A percentile compares a stretch with the other conserved stretches of the same genome.
Evolutionary conservation across 164 flowering plant species (phyloP).

Genomic region (Santalum album): DNA sequence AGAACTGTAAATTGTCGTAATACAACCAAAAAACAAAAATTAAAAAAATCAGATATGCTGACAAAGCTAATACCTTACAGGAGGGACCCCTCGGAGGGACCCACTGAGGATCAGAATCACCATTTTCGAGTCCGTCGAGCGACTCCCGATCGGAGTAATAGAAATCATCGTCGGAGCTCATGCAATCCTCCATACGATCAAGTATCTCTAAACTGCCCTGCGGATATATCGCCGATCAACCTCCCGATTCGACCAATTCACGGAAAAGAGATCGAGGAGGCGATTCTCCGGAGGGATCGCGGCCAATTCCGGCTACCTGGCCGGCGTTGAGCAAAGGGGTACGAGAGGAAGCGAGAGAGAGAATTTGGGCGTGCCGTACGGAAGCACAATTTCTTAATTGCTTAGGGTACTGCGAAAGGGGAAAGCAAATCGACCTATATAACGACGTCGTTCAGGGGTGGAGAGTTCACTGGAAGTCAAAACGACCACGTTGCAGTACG

Average conservation of each 20-base stretch:
- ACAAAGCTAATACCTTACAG: constrained; percentile 27
- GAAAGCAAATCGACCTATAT: no score
- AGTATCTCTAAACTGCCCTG: no score
- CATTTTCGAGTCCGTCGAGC: constrained; percentile 45
- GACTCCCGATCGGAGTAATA: constrained; percentile 50
- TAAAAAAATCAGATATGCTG: no score
- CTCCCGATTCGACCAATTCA: no score
- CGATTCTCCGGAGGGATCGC: constrained; percentile 6
- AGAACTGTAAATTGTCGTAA: neutral
- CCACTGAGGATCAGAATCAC: constrained; percentile 30
- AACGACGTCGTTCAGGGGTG: neutral
- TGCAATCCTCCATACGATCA: constrained; percentile 29
- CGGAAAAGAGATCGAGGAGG: neutral
- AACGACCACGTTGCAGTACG: neutral
- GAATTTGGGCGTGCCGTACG: neutral
- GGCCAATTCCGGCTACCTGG: neutral
- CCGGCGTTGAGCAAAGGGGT: neutral
- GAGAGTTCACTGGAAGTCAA: neutral
- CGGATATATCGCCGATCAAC: no score
- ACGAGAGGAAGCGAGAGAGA: neutral
- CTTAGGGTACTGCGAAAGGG: no score
- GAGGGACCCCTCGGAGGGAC: constrained; percentile 26
- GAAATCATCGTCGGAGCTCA: constrained; percentile 38
- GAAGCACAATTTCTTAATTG: no score
- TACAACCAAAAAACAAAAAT: no score